Evolutionary conservation across 2,329 filamentous ascomycete genomes (phyloP).

Genomic region (Colletotrichum orchidophilum): DNA sequence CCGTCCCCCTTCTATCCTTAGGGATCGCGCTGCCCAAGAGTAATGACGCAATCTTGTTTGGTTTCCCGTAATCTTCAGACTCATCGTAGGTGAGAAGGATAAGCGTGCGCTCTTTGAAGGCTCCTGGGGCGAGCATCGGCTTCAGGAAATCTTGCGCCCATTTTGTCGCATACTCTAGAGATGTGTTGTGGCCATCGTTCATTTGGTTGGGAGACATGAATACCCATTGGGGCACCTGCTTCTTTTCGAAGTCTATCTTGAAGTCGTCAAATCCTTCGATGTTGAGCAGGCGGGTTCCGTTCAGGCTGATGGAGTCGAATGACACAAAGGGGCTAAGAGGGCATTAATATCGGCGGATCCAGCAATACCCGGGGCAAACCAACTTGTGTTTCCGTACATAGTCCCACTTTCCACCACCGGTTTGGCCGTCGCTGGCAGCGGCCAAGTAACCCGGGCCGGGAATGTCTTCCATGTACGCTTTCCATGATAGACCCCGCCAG

Average conservation of each 20-base stretch:
- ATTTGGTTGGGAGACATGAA: slow-evolving; percentile 73
- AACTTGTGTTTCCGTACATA: slow-evolving; percentile 37
- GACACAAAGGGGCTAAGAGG: slow-evolving; percentile 50
- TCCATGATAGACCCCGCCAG: slow-evolving; percentile 42
- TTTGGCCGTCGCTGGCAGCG: slow-evolving; percentile 47
- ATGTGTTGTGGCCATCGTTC: slow-evolving; percentile 71
- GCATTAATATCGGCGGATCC: slow-evolving; percentile 25
- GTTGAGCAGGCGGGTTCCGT: slow-evolving; percentile 60
- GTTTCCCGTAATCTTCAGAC: slow-evolving; percentile 59
- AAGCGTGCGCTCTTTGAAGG: slow-evolving; percentile 63
- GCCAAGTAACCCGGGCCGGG: slow-evolving; percentile 54
- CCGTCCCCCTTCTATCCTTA: slow-evolving; percentile 54
- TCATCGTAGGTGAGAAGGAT: slow-evolving; percentile 69
- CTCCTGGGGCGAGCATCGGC: slow-evolving; percentile 59
- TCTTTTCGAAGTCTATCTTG: slow-evolving; percentile 62
- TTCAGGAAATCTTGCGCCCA: slow-evolving; percentile 64
- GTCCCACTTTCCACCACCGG: slow-evolving; percentile 41
- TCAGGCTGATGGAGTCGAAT: slow-evolving; percentile 50
- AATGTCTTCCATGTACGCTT: slow-evolving; percentile 46
- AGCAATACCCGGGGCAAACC: neutral
- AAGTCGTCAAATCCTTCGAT: slow-evolving; percentile 73
- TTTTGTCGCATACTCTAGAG: slow-evolving; percentile 58
- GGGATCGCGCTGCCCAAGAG: slow-evolving; percentile 65
- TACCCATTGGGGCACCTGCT: slow-evolving; percentile 71
- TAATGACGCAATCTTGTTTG: slow-evolving; percentile 63